Conservation (phyloP, 2,329 filamentous ascomycete species). For the Onygenales sp. region DNA sequence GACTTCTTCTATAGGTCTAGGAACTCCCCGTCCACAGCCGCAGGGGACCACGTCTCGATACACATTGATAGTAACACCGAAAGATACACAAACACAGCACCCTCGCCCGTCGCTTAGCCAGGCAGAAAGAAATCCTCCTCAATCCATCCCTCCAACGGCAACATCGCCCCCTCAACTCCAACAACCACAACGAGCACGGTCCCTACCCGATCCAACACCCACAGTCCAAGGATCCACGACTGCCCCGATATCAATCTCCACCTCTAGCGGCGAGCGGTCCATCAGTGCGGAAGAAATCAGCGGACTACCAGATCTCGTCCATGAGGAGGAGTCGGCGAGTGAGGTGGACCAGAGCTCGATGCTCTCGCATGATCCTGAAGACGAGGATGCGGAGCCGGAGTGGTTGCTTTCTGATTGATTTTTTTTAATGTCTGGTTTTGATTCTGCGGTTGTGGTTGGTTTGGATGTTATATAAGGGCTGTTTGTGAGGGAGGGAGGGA, state of each 20-base stretch:
- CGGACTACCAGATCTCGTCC: constrained; percentile 9
- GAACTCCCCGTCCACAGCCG: neutral
- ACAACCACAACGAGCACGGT: neutral
- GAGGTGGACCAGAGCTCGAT: constrained; percentile 39
- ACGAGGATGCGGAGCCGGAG: constrained; percentile 56
- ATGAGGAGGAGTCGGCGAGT: constrained; percentile 18
- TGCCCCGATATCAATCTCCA: constrained; percentile 17
- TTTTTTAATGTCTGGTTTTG: neutral
- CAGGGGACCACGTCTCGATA: neutral
- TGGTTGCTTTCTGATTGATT: constrained; percentile 42
- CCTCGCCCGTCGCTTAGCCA: neutral
- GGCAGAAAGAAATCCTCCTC: neutral
- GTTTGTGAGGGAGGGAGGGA: no score
- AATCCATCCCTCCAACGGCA: neutral
- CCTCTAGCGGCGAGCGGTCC: constrained; percentile 16
- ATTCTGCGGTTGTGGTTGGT: neutral
- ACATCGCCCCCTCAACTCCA: neutral
- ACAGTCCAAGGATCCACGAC: constrained; percentile 14
- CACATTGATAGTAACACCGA: neutral
- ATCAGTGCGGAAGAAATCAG: constrained; percentile 20
- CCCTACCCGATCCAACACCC: neutral
- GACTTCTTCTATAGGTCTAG: neutral
- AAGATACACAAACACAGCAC: neutral
- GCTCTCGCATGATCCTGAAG: constrained; percentile 53
- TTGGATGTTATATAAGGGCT: no score